Percentiles rank a stretch among this genome's conserved stretches.
phyloP scores from a whole-genome alignment of 495 filamentous ascomycete species.

The Trichoderma reesei region DNA sequence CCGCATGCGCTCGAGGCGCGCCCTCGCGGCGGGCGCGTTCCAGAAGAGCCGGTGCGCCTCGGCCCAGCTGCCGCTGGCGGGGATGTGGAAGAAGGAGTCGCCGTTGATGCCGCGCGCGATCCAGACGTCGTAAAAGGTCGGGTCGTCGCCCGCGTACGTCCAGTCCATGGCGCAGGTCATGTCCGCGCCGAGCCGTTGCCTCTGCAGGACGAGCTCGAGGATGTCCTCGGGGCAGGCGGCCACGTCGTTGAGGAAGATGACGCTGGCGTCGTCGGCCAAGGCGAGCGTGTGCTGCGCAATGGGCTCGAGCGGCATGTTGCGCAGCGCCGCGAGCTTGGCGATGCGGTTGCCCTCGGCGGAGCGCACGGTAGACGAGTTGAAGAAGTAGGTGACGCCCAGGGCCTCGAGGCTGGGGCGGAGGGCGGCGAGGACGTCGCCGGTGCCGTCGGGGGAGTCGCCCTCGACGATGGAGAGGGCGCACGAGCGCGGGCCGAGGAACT shows the following conservation, averaged over 20 bases:
- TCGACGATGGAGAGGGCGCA: slow-evolving; percentile 44
- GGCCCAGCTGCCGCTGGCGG: slow-evolving; percentile 32
- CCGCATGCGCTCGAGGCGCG: slow-evolving; percentile 18
- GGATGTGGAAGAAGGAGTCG: slow-evolving; percentile 42
- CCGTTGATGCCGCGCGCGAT: slow-evolving; percentile 38
- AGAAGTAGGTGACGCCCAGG: slow-evolving; percentile 26
- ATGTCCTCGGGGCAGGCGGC: slow-evolving; percentile 41
- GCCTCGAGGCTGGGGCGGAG: slow-evolving; percentile 25
- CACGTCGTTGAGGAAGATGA: slow-evolving; percentile 44
- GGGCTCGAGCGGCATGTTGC: slow-evolving; percentile 37
- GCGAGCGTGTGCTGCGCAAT: slow-evolving; percentile 17
- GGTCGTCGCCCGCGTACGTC: slow-evolving; percentile 27
- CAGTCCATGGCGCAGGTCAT: slow-evolving; percentile 49
- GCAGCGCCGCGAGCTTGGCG: slow-evolving; percentile 31
- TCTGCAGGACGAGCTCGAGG: slow-evolving; percentile 42
- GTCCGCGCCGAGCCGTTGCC: slow-evolving; percentile 31
- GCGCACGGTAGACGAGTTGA: slow-evolving; percentile 28
- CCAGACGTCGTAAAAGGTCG: slow-evolving; percentile 45
- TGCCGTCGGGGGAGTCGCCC: slow-evolving; percentile 41
- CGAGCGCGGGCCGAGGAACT: slow-evolving; percentile 35
- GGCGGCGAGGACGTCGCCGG: slow-evolving; percentile 33
- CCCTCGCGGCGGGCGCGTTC: slow-evolving; percentile 23
- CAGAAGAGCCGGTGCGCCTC: slow-evolving; percentile 37
- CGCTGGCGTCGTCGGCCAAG: slow-evolving; percentile 24
- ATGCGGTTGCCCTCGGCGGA: slow-evolving; percentile 29